Conservation (phyloP, 2,329 filamentous ascomycete genomes). For the Neophaeococcomyces aloes region DNA sequence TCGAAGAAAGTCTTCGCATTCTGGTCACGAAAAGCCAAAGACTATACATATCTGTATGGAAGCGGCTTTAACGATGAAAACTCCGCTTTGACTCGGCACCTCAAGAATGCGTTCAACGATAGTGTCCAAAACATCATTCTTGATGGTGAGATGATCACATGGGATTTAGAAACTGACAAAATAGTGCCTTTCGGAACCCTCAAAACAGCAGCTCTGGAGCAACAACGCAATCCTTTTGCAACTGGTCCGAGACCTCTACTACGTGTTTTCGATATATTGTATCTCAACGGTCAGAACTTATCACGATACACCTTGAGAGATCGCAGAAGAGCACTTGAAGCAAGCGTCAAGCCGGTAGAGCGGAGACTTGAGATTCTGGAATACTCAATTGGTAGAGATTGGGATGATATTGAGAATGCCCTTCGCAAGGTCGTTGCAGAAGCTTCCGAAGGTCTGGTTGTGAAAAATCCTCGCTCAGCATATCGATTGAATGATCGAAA, state of each 20-base stretch:
- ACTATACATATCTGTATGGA: slow-evolving; percentile 92
- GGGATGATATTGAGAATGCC: slow-evolving; percentile 65
- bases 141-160: slow-evolving; percentile 97
- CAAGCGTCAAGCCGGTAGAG: slow-evolving; percentile 57
- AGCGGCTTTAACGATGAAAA: slow-evolving; percentile 61
- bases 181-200: slow-evolving; percentile 85
- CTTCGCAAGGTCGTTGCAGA: slow-evolving; percentile 77
- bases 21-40: slow-evolving; percentile 92
- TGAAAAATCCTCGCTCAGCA: slow-evolving; percentile 83
- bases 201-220: slow-evolving; percentile 76
- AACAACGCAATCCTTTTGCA: slow-evolving; percentile 60
- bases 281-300: slow-evolving; percentile 69
- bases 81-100: slow-evolving; percentile 67
- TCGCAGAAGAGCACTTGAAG: slow-evolving; percentile 62
- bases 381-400: slow-evolving; percentile 54
- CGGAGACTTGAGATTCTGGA: slow-evolving; percentile 75
- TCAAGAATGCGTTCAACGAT: slow-evolving; percentile 64
- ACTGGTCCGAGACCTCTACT: slow-evolving; percentile 65
- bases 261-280: slow-evolving; percentile 82
- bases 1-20: slow-evolving; percentile 70
- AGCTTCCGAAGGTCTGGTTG: slow-evolving; percentile 76
- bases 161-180: slow-evolving; percentile 77
- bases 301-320: slow-evolving; percentile 76
- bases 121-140: slow-evolving; percentile 79
- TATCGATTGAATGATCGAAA: slow-evolving; percentile 85